Conservation (phyloP, 371 early-diverging fungal genomes). For the Circinella minor region DNA sequence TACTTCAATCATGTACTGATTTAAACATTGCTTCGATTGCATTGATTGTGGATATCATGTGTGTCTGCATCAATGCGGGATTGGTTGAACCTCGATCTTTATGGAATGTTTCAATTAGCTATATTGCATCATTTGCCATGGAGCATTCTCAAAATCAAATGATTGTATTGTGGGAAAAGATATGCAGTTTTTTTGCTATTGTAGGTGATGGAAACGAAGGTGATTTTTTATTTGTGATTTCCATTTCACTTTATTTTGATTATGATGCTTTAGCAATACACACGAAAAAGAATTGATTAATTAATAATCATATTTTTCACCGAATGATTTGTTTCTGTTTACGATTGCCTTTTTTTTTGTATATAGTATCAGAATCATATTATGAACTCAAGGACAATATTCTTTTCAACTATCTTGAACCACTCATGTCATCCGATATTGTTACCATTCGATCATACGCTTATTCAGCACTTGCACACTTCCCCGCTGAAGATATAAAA, state of each 20-base stretch:
- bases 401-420: conserved; percentile 40
- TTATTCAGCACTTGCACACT: conserved; percentile 47
- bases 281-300: too few relatives aligned
- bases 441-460: conserved; percentile 37
- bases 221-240: conserved; percentile 11
- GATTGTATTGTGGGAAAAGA: conserved; percentile 22
- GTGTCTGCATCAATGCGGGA: conserved; percentile 47
- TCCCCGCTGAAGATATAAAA: conserved; percentile 50
- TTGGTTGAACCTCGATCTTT: conserved; percentile 61
- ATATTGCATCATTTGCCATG: conserved; percentile 54
- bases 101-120: conserved; percentile 55
- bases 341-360: too few relatives aligned
- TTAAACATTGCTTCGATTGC: conserved; percentile 52
- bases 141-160: conserved; percentile 17
- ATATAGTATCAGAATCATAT: conserved; percentile 53
- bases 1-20: conserved; percentile 54
- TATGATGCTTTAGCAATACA: too few relatives aligned
- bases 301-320: too few relatives aligned
- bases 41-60: conserved; percentile 51
- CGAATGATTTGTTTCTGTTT: background rate
- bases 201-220: conserved; percentile 58
- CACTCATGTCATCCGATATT: conserved; percentile 38
- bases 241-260: too few relatives aligned
- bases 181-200: conserved; percentile 55
- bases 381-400: conserved; percentile 53